A percentile compares a stretch with the other conserved stretches of the same genome.
Evolutionary conservation across 2,329 filamentous ascomycete species (phyloP).

Genomic region (Cladosporium oxysporum): DNA sequence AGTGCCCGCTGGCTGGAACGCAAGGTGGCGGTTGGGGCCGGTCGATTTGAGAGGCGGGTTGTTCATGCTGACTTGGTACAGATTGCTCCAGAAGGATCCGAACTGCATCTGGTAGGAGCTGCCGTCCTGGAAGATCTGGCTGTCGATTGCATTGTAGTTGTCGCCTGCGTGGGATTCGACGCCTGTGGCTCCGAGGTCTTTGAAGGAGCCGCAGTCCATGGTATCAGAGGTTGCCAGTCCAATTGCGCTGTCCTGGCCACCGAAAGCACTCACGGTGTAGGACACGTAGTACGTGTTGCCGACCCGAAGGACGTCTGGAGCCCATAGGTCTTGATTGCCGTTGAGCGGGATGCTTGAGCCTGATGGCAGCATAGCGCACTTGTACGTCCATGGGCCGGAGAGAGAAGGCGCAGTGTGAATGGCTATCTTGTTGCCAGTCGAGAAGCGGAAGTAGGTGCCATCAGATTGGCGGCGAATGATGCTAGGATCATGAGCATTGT

Average conservation of each 20-base stretch:
- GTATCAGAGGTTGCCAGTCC: slow-evolving; percentile 56
- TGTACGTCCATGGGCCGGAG: slow-evolving; percentile 53
- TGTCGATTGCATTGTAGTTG: slow-evolving; percentile 56
- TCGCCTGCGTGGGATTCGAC: slow-evolving; percentile 45
- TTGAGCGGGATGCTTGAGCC: slow-evolving; percentile 45
- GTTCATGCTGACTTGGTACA: slow-evolving; percentile 61
- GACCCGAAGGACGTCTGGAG: slow-evolving; percentile 63
- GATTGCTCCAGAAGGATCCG: slow-evolving; percentile 68
- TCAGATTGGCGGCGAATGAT: slow-evolving; percentile 51
- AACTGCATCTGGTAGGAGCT: slow-evolving; percentile 59
- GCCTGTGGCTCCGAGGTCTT: slow-evolving; percentile 61
- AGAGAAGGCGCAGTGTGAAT: slow-evolving; percentile 52
- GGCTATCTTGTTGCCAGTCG: slow-evolving; percentile 51
- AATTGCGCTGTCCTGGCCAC: slow-evolving; percentile 62
- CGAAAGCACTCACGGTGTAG: slow-evolving; percentile 66
- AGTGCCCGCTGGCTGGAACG: slow-evolving; percentile 53
- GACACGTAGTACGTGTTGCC: slow-evolving; percentile 64
- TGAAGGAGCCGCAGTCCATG: slow-evolving; percentile 60
- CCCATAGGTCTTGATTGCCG: slow-evolving; percentile 56
- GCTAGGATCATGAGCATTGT: slow-evolving; percentile 52
- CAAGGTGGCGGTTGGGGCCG: slow-evolving; percentile 49
- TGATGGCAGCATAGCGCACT: slow-evolving; percentile 49
- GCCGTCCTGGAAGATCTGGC: slow-evolving; percentile 44
- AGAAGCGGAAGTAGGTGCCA: slow-evolving; percentile 56
- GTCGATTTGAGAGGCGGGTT: slow-evolving; percentile 35